Evolutionary conservation across 176 grass and related monocot species (phyloP), one percentile per base, ranked within the genome.

Genomic region (Aegilops umbellulata): DNA sequence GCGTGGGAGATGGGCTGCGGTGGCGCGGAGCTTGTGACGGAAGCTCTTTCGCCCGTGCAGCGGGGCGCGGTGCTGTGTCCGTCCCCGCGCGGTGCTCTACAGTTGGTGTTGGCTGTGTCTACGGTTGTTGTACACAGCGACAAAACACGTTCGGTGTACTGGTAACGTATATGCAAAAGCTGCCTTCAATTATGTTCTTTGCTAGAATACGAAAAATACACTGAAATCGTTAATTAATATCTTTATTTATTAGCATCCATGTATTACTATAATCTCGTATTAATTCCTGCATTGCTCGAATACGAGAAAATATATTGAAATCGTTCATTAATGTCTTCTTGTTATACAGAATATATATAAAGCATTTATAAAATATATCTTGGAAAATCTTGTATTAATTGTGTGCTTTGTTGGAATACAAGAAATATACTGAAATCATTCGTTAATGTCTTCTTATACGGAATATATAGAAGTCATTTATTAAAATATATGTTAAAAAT

Each of bases 11-110:
- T 9, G 34, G 62, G 79, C 85, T 63, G 83, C 61, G 69, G 69
- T 76, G 68, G 60, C 46, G 55, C 44, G 65, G 79, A 78, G 84
- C 53, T 19, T 44, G 78, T 35, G 71, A 83, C 74, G 64, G 78
- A 49, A 44, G 69, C 69, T 2, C 58, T 61, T 61, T 26, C 2
- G n/a, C 73, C 72, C 29, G 58, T 51, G 29, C 64, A 64, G 41
- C 29, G 13, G 25, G 29, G 74, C 29, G 44, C 8, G 29, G 22
- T 69, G 61, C 27, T 17, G 32, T 39, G 68, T 53, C 68, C 68
- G 41, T 30, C 60, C 77, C 35, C 66, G 66, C 67, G 36, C 60
- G 47, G 31, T 36, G 19, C 1, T 30, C 29, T 49, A 5, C 55
- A 10, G 47, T 8, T 27, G 51, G 53, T 4, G 10, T 61, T 55